phyloP scores from a whole-genome alignment of 768 basidiomycete species.

The Obba rivulosa region DNA sequence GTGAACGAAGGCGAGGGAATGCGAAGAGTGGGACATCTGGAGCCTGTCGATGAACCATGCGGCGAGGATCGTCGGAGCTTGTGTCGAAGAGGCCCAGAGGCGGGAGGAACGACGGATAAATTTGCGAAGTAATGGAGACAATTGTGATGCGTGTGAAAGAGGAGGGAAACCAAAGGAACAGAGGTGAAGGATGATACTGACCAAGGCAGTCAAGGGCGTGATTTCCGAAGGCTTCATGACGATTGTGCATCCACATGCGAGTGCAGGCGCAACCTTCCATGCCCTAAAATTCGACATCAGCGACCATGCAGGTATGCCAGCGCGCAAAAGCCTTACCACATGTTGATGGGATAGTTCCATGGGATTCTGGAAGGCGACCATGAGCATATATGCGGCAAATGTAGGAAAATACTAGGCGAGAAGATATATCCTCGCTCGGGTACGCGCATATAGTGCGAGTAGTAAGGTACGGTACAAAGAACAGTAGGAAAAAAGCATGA shows the following conservation, averaged over 20 bases:
- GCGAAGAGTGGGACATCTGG: too few relatives aligned
- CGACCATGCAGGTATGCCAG: not conserved
- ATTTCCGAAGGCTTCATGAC: slow-evolving; percentile 94
- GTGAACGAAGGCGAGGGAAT: too few relatives aligned
- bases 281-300: slow-evolving; percentile 36
- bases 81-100: not conserved
- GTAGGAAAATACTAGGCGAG: too few relatives aligned
- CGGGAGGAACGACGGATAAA: too few relatives aligned
- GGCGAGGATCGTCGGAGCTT: too few relatives aligned
- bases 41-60: too few relatives aligned
- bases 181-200: slow-evolving; percentile 23
- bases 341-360: slow-evolving; percentile 90
- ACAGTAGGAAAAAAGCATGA: not conserved
- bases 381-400: too few relatives aligned
- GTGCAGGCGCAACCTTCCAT: slow-evolving; percentile 92
- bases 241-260: slow-evolving; percentile 88
- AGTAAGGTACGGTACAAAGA: not conserved
- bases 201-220: slow-evolving; percentile 78
- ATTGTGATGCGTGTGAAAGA: too few relatives aligned
- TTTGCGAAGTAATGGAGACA: too few relatives aligned
- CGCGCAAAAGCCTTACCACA: slow-evolving; percentile 48
- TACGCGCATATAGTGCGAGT: too few relatives aligned
- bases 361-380: slow-evolving; percentile 52
- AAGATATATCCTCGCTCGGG: too few relatives aligned
- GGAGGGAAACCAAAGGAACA: not conserved